Conservation (phyloP, 2,329 filamentous ascomycete genomes). For the Albifimbria verrucaria region DNA sequence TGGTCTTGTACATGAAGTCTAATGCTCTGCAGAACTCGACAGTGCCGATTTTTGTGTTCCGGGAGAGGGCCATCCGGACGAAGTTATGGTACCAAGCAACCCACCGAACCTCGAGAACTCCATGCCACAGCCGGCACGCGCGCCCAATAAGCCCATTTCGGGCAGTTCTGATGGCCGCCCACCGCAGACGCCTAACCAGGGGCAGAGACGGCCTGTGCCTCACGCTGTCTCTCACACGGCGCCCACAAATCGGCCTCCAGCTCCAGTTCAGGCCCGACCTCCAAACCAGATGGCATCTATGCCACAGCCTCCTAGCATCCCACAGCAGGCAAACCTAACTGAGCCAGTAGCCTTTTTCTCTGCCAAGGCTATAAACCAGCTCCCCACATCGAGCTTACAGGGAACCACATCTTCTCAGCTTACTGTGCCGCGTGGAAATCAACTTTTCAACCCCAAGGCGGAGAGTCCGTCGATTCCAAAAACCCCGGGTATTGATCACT, state of each 20-base stretch:
- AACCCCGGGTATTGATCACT: constrained; percentile 83
- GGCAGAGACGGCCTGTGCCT: constrained; percentile 17
- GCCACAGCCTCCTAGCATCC: constrained; percentile 26
- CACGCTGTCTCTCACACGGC: constrained; percentile 17
- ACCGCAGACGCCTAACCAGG: constrained; percentile 32
- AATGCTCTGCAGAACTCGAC: constrained; percentile 60
- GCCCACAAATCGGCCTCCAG: constrained; percentile 16
- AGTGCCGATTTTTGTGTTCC: constrained; percentile 72
- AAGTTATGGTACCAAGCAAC: constrained; percentile 53
- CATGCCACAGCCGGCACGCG: constrained; percentile 14
- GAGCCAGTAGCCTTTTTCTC: constrained; percentile 66
- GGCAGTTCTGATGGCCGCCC: constrained; percentile 14
- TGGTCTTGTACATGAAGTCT: constrained; percentile 10
- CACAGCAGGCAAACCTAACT: constrained; percentile 17
- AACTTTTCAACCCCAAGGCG: constrained; percentile 68
- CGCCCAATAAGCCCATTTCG: constrained; percentile 14
- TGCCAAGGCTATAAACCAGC: constrained; percentile 58
- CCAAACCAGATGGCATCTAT: constrained; percentile 18
- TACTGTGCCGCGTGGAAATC: constrained; percentile 40
- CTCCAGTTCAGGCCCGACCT: constrained; percentile 11
- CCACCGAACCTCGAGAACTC: constrained; percentile 12
- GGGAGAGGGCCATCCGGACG: constrained; percentile 71
- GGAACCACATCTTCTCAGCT: constrained; percentile 37
- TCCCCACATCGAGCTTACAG: constrained; percentile 41
- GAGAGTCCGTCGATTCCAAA: constrained; percentile 85